phyloP scores from a whole-genome alignment of 2,329 filamentous ascomycete species.

The Dothistroma pini region DNA sequence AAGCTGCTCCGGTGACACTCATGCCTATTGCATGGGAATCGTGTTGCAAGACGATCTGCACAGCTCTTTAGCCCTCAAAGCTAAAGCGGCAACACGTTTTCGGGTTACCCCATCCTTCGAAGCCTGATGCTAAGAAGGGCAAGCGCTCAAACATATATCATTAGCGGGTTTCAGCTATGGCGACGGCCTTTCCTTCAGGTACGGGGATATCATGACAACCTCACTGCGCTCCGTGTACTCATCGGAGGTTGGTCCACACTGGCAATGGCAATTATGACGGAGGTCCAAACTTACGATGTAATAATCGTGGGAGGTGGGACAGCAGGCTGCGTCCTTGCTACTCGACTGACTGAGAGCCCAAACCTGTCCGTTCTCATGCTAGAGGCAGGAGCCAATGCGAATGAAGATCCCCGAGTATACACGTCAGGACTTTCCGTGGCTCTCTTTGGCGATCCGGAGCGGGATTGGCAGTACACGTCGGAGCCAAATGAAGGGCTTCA shows the following conservation, averaged over 20 bases:
- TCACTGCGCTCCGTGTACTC: background rate
- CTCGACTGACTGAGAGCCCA: constrained; percentile 19
- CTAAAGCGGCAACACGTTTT: background rate
- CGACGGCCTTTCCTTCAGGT: background rate
- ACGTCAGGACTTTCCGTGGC: constrained; percentile 21
- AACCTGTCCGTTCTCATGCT: constrained; percentile 24
- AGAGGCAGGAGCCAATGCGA: constrained; percentile 26
- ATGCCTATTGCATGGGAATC: background rate
- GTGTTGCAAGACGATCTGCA: background rate
- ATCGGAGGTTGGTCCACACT: background rate
- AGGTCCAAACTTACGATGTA: constrained; percentile 15
- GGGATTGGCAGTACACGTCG: constrained; percentile 26
- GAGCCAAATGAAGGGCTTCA: constrained; percentile 15
- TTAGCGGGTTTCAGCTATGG: background rate
- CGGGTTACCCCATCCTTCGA: background rate
- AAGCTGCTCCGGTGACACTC: too few relatives aligned
- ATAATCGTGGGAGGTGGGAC: constrained; percentile 30
- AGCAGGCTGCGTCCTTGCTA: constrained; percentile 27
- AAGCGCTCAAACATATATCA: background rate
- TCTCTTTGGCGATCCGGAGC: constrained; percentile 18
- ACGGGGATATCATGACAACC: too few relatives aligned
- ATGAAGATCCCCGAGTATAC: constrained; percentile 21
- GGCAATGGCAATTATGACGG: background rate
- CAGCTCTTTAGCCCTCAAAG: background rate
- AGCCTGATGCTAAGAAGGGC: background rate